A percentile compares a stretch with the other conserved stretches of the same genome.
These are phyloP conservation scores for Penicillium sp. DNA, from an alignment of 2,329 filamentous ascomycete species.

Conservation along the genomic window DNA sequence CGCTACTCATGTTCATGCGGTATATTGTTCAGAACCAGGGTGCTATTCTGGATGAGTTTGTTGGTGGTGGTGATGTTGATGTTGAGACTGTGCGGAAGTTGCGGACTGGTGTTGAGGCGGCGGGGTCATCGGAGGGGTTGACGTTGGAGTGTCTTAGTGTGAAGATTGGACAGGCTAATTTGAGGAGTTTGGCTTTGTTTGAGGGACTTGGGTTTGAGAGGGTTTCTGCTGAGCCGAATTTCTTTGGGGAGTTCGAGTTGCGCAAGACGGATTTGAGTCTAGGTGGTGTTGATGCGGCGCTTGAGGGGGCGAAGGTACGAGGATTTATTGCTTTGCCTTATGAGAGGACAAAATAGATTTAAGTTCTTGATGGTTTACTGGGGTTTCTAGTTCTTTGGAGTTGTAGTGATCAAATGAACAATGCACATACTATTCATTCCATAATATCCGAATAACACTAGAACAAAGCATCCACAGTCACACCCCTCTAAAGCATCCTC, in stretches of 20 bases:
- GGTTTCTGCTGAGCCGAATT: constrained; percentile 54
- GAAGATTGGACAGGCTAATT: constrained; percentile 61
- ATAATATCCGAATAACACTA: neutral
- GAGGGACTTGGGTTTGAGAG: constrained; percentile 58
- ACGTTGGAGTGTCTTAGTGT: constrained; percentile 52
- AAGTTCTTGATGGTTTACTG: neutral
- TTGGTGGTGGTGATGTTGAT: constrained; percentile 13
- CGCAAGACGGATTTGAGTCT: constrained; percentile 36
- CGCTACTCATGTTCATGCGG: constrained; percentile 65
- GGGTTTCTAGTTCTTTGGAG: neutral
- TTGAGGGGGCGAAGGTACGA: constrained; percentile 33
- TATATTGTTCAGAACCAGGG: constrained; percentile 61
- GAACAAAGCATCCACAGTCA: neutral
- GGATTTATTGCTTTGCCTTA: constrained; percentile 43
- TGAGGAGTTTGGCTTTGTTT: constrained; percentile 59
- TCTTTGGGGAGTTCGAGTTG: constrained; percentile 67
- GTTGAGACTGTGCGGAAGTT: constrained; percentile 17
- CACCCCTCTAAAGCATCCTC: neutral
- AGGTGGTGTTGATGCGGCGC: constrained; percentile 25
- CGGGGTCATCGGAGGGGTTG: neutral
- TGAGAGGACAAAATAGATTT: constrained; percentile 18
- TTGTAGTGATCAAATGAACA: neutral
- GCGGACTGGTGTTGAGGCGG: constrained; percentile 6
- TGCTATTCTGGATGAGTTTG: constrained; percentile 59
- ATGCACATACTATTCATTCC: neutral